Evolutionary conservation across 176 grass and related monocot species (phyloP).

Genomic region (Poa annua): DNA sequence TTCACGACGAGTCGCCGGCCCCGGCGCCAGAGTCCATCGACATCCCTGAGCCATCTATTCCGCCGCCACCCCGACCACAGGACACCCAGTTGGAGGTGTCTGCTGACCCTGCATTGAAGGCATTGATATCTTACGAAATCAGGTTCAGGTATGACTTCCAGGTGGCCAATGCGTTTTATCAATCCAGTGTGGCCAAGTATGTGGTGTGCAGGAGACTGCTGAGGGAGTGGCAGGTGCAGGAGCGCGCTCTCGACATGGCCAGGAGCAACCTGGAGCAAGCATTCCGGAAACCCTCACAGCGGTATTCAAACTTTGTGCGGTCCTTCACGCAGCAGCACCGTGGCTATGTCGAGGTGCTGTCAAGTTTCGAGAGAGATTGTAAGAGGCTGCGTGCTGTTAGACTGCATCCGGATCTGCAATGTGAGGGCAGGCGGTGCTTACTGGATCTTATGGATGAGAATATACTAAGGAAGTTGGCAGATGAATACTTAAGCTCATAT

Average conservation of each 20-base stretch:
- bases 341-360: conserved; percentile 58
- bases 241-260: conserved; percentile 82
- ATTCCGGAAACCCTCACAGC: conserved; percentile 66
- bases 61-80: conserved; percentile 48
- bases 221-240: conserved; percentile 88
- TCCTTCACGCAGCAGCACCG: conserved; percentile 81
- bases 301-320: conserved; percentile 67
- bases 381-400: conserved; percentile 59
- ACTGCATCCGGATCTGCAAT: conserved; percentile 68
- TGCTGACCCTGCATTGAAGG: conserved; percentile 79
- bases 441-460: conserved; percentile 84
- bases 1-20: conserved; percentile 50
- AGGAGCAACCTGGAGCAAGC: conserved; percentile 84
- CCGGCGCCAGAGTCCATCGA: conserved; percentile 65
- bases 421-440: conserved; percentile 63
- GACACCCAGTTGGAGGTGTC: conserved; percentile 54
- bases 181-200: conserved; percentile 57
- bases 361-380: conserved; percentile 85
- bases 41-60: conserved; percentile 57
- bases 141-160: conserved; percentile 89
- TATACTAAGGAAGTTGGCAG: conserved; percentile 65
- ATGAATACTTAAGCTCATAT: conserved; percentile 73
- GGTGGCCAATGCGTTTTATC: conserved; percentile 71
- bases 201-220: conserved; percentile 76
- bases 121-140: conserved; percentile 74